Base-by-base conservation (phyloP, 768 basidiomycete genomes). In the Termitomyces titanicus region DNA sequence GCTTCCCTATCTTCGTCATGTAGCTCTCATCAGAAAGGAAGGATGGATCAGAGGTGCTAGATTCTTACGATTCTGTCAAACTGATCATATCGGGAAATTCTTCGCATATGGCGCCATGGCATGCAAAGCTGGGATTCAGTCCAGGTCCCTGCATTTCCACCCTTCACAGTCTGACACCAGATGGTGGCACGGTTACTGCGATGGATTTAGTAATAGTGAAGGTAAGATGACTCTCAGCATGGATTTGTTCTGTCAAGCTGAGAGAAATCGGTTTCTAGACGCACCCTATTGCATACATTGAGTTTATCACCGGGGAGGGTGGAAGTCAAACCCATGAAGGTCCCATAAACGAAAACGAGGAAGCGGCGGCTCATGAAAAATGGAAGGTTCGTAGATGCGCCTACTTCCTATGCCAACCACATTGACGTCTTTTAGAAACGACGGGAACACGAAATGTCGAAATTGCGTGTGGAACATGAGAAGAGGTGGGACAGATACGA, bases 61-160 rank as follows among this genome's bases (percentile, higher is more conserved):
- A 94, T 57, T 91, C 89, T 1, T 88, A 89, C 60, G 73, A 82
- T 55, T 84, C 79, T 6, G 82, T 81, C 22, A 78, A 77, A 46
- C 77, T 99, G 18, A 65, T 81, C 20, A 69, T 99, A 17, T 77
- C 80, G 3, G 94, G 92, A 3, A 99, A 99, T 68, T 90, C 91
- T 0, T 86, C 92, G 1, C 87, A 89, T 58, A 75, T 95, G 50
- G 89, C 88, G 4, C 81, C 85, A 0, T 99, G 97, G 97, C 83
- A 97, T 64, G 76, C 85, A 1, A 91, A 87, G 61, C 79, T 99
- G 6, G 97, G 97, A 7, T 92, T 92, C 64, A 81, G 81, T 55
- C 72, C 63, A 22, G 71, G 73, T 4, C 86, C 85, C 1, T 89
- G 80, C 63, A 76, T 95, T 25, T 83, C 92, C 0, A 89, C 89